A percentile compares a stretch with the other conserved stretches of the same genome.
These are phyloP conservation scores for Aspergillus aculeatinus DNA, from an alignment of 2,329 filamentous ascomycete species.

Conservation along the genomic window DNA sequence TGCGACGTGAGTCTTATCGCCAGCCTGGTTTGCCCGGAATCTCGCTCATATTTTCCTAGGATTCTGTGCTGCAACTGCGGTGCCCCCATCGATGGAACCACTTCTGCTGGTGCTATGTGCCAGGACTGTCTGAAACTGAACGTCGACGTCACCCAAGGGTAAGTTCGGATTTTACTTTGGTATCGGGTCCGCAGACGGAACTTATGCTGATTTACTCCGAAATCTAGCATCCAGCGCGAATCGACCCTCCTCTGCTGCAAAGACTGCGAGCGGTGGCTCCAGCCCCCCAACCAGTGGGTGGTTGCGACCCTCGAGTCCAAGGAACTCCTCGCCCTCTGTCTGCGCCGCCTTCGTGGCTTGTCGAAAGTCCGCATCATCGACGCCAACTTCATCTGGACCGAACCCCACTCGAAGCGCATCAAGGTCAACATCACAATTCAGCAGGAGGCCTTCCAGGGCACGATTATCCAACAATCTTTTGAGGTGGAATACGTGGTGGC, in stretches of 20 bases:
- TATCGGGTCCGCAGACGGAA: not conserved
- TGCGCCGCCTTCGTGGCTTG: constrained; percentile 82
- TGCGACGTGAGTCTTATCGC: constrained; percentile 52
- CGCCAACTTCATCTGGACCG: constrained; percentile 96
- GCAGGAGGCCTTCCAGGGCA: constrained; percentile 63
- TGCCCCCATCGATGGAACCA: constrained; percentile 89
- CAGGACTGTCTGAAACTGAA: constrained; percentile 95
- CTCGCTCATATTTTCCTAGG: constrained; percentile 42
- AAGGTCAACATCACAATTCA: constrained; percentile 97
- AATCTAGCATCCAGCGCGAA: constrained; percentile 72
- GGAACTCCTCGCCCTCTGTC: constrained; percentile 86
- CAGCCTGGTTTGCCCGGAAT: not conserved
- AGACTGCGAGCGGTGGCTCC: constrained; percentile 92
- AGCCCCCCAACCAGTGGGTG: constrained; percentile 83
- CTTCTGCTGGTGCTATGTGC: constrained; percentile 81
- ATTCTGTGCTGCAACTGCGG: constrained; percentile 99
- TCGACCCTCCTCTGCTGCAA: constrained; percentile 85
- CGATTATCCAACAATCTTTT: constrained; percentile 83
- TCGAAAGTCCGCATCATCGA: constrained; percentile 93
- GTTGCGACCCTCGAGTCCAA: constrained; percentile 81
- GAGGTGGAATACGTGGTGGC: constrained; percentile 91
- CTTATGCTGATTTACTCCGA: not conserved
- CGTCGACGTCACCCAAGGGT: constrained; percentile 82
- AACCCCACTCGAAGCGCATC: constrained; percentile 88
- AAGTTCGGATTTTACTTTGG: not conserved